Conservation (phyloP, 768 basidiomycete genomes). For the Phaeotremella fagi region DNA sequence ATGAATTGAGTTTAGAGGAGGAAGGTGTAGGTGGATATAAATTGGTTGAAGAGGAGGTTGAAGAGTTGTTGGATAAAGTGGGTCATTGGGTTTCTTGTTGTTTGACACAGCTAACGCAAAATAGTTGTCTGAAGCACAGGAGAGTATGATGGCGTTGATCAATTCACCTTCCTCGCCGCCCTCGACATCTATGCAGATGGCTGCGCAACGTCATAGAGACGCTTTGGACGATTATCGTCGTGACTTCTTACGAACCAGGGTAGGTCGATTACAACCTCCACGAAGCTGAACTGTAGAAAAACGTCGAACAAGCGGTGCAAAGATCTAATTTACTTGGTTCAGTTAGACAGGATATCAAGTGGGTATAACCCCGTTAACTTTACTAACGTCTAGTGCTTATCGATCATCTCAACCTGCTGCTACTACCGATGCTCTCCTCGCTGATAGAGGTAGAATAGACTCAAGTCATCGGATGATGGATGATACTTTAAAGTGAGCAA, state of each 20-base stretch:
- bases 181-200: constrained; percentile 77
- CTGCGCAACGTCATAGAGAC: constrained; percentile 84
- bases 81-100: constrained; percentile 23
- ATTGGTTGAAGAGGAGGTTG: constrained; percentile 79
- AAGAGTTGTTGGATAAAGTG: constrained; percentile 81
- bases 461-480: constrained; percentile 93
- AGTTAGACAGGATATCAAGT: constrained; percentile 96
- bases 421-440: constrained; percentile 75
- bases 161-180: constrained; percentile 61
- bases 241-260: constrained; percentile 83
- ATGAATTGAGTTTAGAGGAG: constrained; percentile 58
- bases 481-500: constrained; percentile 74
- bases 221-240: constrained; percentile 79
- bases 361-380: constrained; percentile 48
- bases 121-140: constrained; percentile 82
- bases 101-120: neutral
- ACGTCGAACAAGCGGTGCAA: constrained; percentile 75
- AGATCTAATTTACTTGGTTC: constrained; percentile 81
- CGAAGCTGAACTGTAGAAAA: constrained; percentile 53
- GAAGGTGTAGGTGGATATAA: constrained; percentile 58
- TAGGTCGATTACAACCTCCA: constrained; percentile 35
- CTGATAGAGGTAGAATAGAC: constrained; percentile 84
- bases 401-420: constrained; percentile 61
- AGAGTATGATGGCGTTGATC: constrained; percentile 65
- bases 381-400: constrained; percentile 65